Evolutionary conservation across 768 basidiomycete genomes (phyloP).

Genomic region (Calocera viscosa): DNA sequence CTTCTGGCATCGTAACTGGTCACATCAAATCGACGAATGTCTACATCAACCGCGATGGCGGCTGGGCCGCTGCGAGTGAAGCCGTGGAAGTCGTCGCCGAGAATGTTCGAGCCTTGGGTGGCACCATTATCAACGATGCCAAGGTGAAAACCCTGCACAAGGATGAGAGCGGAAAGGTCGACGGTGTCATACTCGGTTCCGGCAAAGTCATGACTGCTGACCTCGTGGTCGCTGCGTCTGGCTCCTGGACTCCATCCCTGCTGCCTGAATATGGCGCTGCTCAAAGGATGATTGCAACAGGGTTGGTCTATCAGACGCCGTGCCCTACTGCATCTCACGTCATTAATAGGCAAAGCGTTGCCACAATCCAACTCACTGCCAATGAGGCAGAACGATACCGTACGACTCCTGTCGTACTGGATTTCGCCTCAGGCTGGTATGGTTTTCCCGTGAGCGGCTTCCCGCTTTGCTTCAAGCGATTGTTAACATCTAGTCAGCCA

Average conservation of each 20-base stretch:
- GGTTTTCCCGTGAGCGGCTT: conserved; percentile 55
- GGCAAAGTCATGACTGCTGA: conserved; percentile 42
- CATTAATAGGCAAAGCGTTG: conserved; percentile 56
- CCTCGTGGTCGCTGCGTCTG: conserved; percentile 55
- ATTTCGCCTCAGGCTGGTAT: conserved; percentile 67
- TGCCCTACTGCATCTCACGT: neutral
- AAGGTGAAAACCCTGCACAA: conserved; percentile 40
- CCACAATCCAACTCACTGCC: conserved; percentile 55
- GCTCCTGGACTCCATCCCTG: conserved; percentile 74
- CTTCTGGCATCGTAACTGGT: conserved; percentile 26
- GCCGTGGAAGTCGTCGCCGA: conserved; percentile 45
- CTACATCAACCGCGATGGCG: conserved; percentile 64
- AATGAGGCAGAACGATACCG: conserved; percentile 56
- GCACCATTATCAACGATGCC: conserved; percentile 45
- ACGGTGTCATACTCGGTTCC: conserved; percentile 51
- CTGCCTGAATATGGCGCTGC: conserved; percentile 45
- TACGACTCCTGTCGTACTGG: conserved; percentile 53
- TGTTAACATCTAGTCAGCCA: neutral
- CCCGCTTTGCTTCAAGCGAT: neutral
- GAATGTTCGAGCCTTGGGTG: conserved; percentile 46
- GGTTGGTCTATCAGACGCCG: conserved; percentile 9
- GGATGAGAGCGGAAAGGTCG: conserved; percentile 27
- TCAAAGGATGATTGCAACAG: conserved; percentile 53
- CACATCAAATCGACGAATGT: conserved; percentile 27
- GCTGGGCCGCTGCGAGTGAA: conserved; percentile 72